phyloP scores from a whole-genome alignment of 2,329 filamentous ascomycete species.

The Arthrobotrys conoides region DNA sequence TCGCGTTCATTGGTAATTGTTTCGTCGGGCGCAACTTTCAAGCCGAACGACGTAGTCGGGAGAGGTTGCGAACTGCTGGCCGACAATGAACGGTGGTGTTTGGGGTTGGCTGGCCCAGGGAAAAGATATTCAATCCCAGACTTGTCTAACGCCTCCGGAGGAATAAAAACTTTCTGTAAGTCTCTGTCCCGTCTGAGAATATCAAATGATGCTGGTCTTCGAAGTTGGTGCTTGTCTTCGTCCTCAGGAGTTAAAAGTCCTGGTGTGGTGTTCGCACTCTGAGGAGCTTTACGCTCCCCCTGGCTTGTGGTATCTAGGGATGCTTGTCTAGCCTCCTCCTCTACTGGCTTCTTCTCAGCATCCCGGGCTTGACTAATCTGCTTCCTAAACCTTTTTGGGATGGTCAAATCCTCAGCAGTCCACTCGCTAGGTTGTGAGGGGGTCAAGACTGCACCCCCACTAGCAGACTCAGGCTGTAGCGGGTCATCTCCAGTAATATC shows the following conservation, averaged over 20 bases:
- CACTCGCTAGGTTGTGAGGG: conserved; percentile 46
- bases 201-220: conserved; percentile 46
- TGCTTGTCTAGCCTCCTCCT: neutral
- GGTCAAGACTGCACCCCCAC: conserved; percentile 8
- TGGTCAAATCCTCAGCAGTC: conserved; percentile 42
- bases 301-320: neutral
- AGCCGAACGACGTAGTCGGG: neutral
- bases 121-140: conserved; percentile 32
- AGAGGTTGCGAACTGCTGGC: conserved; percentile 10
- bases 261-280: conserved; percentile 45
- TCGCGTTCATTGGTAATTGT: conserved; percentile 19
- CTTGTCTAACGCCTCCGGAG: conserved; percentile 33
- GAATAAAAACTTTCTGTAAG: conserved; percentile 48
- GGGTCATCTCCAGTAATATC: neutral
- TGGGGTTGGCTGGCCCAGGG: conserved; percentile 15
- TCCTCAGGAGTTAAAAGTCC: conserved; percentile 35
- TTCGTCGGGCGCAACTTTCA: conserved; percentile 19
- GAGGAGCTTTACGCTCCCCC: conserved; percentile 1
- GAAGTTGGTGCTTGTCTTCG: conserved; percentile 27
- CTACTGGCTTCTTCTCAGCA: neutral
- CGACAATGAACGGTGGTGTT: conserved; percentile 40
- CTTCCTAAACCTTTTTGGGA: conserved; percentile 27
- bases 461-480: neutral
- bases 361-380: conserved; percentile 12
- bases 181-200: conserved; percentile 26